Percentiles rank a stretch among this genome's conserved stretches.
Evolutionary conservation across 2,329 filamentous ascomycete genomes (phyloP).

Genomic region (Botrytis porri): DNA sequence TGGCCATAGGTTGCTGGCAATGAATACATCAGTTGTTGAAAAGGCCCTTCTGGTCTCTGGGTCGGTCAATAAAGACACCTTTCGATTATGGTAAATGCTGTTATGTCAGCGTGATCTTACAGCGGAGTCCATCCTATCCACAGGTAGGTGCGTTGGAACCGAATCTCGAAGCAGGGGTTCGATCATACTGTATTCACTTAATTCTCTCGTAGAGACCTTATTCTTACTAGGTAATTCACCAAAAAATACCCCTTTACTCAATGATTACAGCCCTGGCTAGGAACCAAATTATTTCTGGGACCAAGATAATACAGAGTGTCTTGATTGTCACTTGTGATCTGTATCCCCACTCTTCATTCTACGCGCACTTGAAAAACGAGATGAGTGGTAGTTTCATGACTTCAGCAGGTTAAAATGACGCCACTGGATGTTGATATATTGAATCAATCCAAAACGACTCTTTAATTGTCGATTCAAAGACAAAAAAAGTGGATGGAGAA

Average conservation of each 20-base stretch:
- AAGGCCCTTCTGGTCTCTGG: neutral
- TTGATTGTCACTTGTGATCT: too few relatives aligned
- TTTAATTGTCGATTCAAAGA: neutral
- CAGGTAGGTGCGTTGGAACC: neutral
- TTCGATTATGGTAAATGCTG: too few relatives aligned
- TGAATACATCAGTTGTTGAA: neutral
- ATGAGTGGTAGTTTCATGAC: neutral
- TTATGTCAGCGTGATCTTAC: neutral
- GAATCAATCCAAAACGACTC: neutral
- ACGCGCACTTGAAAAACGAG: neutral
- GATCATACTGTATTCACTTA: neutral
- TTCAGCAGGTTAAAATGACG: neutral
- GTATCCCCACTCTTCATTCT: too few relatives aligned
- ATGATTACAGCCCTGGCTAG: too few relatives aligned
- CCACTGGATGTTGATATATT: neutral
- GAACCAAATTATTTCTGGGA: too few relatives aligned
- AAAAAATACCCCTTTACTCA: too few relatives aligned
- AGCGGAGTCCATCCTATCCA: too few relatives aligned
- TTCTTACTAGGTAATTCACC: too few relatives aligned
- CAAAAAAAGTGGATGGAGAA: neutral
- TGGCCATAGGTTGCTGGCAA: neutral
- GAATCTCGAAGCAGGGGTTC: neutral
- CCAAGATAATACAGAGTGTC: too few relatives aligned
- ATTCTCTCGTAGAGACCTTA: neutral
- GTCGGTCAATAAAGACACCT: neutral